These are phyloP conservation scores for Colletotrichum spinosum DNA, from an alignment of 2,329 filamentous ascomycete genomes.

Conservation along the genomic window DNA sequence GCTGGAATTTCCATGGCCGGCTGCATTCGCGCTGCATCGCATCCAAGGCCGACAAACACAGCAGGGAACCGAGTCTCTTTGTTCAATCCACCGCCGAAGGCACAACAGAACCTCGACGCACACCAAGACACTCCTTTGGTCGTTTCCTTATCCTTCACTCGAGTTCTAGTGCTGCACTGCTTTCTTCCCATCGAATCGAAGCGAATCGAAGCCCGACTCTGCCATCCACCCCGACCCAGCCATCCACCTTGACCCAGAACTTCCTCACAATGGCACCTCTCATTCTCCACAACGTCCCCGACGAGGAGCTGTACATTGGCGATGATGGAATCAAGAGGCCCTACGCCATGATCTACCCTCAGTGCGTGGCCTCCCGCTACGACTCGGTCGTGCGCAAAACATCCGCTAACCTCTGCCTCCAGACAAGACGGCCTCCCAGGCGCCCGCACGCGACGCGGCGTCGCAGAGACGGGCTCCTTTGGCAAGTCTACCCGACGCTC, in stretches of 20 bases:
- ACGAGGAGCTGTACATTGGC: slow-evolving; percentile 74
- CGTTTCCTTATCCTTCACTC: background rate
- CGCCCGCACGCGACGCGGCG: slow-evolving; percentile 62
- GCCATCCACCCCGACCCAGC: slow-evolving; percentile 5
- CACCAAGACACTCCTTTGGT: slow-evolving; percentile 1
- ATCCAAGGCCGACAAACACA: slow-evolving; percentile 15
- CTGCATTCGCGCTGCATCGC: slow-evolving; percentile 4
- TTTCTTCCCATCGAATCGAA: slow-evolving; percentile 3
- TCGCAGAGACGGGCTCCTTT: slow-evolving; percentile 73
- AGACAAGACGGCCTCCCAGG: slow-evolving; percentile 66
- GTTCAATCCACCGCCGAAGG: slow-evolving; percentile 17
- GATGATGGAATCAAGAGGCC: slow-evolving; percentile 74
- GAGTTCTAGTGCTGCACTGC: background rate
- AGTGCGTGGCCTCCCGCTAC: slow-evolving; percentile 55
- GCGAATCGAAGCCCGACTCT: slow-evolving; percentile 4
- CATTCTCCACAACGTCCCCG: slow-evolving; percentile 76
- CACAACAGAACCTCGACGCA: slow-evolving; percentile 31
- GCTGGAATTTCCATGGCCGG: slow-evolving; percentile 31
- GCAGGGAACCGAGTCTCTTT: slow-evolving; percentile 16
- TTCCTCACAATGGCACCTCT: slow-evolving; percentile 67
- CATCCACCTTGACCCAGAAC: slow-evolving; percentile 6
- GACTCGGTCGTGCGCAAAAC: slow-evolving; percentile 4
- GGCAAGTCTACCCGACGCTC: slow-evolving; percentile 75
- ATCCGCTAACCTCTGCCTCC: slow-evolving; percentile 30
- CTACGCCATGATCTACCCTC: slow-evolving; percentile 74